Conservation (phyloP, 257 asterid species). For the Dorcoceras hygrometricum region DNA sequence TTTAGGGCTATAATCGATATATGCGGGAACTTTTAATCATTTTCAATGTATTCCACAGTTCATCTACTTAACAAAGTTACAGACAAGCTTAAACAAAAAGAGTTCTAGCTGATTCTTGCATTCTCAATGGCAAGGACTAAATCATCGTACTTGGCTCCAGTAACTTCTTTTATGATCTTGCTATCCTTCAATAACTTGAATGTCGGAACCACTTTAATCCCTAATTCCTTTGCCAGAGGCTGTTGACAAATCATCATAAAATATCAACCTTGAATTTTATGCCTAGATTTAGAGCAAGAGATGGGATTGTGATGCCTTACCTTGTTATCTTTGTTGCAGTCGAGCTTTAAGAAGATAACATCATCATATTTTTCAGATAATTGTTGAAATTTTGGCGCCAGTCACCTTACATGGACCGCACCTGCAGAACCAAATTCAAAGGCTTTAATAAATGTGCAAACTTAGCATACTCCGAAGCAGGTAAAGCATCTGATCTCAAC, state of each 20-base stretch:
- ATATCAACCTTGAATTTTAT: neutral
- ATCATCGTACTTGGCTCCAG: constrained; percentile 78
- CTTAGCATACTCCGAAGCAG: neutral
- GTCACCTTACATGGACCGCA: constrained; percentile 93
- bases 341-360: constrained; percentile 84
- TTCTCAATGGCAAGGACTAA: constrained; percentile 59
- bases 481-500: neutral
- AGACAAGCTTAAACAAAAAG: constrained; percentile 8
- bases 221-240: constrained; percentile 84
- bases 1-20: neutral
- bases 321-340: constrained; percentile 90
- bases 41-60: neutral
- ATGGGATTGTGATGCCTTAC: constrained; percentile 26
- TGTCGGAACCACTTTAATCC: constrained; percentile 89
- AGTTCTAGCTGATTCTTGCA: constrained; percentile 42
- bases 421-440: constrained; percentile 44
- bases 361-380: constrained; percentile 61
- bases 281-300: neutral
- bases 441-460: neutral
- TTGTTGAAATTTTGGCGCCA: constrained; percentile 70
- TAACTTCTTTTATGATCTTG: constrained; percentile 73
- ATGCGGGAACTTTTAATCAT: constrained; percentile 13
- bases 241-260: constrained; percentile 31
- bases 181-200: constrained; percentile 72
- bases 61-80: constrained; percentile 43